A percentile compares a stretch with the other conserved stretches of the same genome.
phyloP scores from a whole-genome alignment of 208 protist genomes.

The Leishmania turanica region DNA sequence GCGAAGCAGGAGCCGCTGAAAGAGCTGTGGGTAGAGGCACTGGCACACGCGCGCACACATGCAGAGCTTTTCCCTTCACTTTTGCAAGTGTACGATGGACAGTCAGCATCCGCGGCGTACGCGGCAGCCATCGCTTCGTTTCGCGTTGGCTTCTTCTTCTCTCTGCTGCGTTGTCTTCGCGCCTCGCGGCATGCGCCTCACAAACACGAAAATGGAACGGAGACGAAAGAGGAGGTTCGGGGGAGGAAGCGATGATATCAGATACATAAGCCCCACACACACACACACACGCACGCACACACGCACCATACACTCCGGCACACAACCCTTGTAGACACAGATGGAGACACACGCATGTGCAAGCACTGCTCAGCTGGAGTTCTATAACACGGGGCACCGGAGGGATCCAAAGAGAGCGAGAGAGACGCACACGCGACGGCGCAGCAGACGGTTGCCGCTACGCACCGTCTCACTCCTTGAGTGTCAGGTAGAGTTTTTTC shows the following conservation, averaged over 20 bases:
- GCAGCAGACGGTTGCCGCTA: neutral
- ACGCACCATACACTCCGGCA: neutral
- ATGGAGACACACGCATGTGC: neutral
- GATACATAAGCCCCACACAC: conserved; percentile 6
- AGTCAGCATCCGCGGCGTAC: neutral
- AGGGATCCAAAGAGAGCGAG: neutral
- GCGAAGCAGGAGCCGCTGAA: neutral
- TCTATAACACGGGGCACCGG: neutral
- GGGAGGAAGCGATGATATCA: neutral
- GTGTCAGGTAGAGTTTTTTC: conserved; percentile 90
- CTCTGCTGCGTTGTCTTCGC: neutral
- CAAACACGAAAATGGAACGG: neutral
- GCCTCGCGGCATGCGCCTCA: neutral
- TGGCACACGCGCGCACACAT: neutral
- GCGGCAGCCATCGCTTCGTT: neutral
- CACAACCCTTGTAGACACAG: no score
- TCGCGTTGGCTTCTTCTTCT: neutral
- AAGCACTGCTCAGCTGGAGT: neutral
- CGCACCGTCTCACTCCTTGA: neutral
- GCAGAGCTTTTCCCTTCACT: neutral
- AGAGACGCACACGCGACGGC: neutral
- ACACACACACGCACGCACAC: no score
- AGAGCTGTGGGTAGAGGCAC: neutral
- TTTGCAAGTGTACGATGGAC: neutral
- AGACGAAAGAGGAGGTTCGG: no score